A percentile compares a stretch with the other conserved stretches of the same genome.
Conservation (phyloP, 1,139 yeast genomes). For the Yamadazyma dendronema region DNA sequence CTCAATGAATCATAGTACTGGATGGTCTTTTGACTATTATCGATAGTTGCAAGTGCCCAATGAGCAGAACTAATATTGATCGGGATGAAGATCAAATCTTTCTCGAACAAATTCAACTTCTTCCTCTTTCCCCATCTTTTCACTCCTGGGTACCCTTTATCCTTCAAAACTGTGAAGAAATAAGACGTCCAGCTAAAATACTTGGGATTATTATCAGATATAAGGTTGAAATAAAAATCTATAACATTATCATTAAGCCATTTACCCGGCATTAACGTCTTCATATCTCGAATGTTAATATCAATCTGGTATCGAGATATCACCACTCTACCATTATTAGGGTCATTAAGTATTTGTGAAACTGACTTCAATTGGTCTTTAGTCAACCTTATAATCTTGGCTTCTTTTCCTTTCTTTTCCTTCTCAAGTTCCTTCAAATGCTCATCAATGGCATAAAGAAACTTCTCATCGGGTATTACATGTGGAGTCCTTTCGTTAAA, state of each 20-base stretch:
- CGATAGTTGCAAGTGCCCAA: conserved; percentile 88
- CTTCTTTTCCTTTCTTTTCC: conserved; percentile 15
- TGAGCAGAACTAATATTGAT: conserved; percentile 80
- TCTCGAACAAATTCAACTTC: conserved; percentile 62
- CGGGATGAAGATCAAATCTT: conserved; percentile 74
- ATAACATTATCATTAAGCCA: conserved; percentile 95
- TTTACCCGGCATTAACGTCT: conserved; percentile 63
- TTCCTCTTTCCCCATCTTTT: conserved; percentile 88
- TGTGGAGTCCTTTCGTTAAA: not conserved
- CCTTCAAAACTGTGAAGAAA: conserved; percentile 70
- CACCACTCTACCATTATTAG: conserved; percentile 18
- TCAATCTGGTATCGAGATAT: conserved; percentile 49
- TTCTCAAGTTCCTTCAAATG: conserved; percentile 16
- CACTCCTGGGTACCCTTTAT: conserved; percentile 79
- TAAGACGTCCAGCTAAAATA: conserved; percentile 83
- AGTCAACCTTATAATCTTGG: conserved; percentile 16
- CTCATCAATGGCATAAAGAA: conserved; percentile 18
- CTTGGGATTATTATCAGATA: conserved; percentile 40
- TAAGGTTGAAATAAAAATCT: conserved; percentile 71
- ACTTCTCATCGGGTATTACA: conserved; percentile 7
- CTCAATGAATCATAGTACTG: conserved; percentile 75
- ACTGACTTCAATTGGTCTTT: conserved; percentile 22
- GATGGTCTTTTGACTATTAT: conserved; percentile 57
- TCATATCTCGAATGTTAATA: conserved; percentile 62
- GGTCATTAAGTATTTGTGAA: conserved; percentile 13